Evolutionary conservation across 129 eudicot genomes (phyloP).

Genomic region (Saposhnikovia divaricata): DNA sequence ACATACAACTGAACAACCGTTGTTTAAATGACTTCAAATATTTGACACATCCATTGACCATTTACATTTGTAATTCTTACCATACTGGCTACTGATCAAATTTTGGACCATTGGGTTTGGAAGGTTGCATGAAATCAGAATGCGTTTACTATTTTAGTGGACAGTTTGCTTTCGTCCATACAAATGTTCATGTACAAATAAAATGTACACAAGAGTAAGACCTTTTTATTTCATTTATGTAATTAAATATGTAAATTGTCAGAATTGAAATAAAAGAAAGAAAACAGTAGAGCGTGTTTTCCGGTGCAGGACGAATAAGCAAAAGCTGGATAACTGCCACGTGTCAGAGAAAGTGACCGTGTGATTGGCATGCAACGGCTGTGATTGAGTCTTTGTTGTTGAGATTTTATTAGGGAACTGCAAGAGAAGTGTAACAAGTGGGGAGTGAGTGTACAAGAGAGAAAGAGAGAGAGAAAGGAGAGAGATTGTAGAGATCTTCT

Average conservation of each 20-base stretch:
- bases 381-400: constrained; percentile 16
- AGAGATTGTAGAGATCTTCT: constrained; percentile 26
- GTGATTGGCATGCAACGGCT: constrained; percentile 48
- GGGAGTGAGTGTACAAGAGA: constrained; percentile 26
- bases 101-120: constrained; percentile 8
- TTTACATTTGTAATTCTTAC: not conserved
- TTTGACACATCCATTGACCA: not conserved
- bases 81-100: too few relatives aligned
- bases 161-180: not conserved
- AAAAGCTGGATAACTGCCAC: constrained; percentile 49
- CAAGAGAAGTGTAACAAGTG: constrained; percentile 49
- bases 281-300: constrained; percentile 71
- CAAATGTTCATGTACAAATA: not conserved
- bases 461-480: constrained; percentile 50
- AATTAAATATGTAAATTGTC: not conserved
- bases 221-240: not conserved
- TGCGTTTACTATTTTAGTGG: constrained; percentile 20
- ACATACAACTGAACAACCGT: too few relatives aligned
- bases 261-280: not conserved
- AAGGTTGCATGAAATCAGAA: constrained; percentile 6
- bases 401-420: constrained; percentile 37
- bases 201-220: not conserved
- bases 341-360: constrained; percentile 32
- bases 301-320: constrained; percentile 63
- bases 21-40: too few relatives aligned